Conservation (phyloP, 1,139 yeast genomes). For the Protomyces inundatus region DNA sequence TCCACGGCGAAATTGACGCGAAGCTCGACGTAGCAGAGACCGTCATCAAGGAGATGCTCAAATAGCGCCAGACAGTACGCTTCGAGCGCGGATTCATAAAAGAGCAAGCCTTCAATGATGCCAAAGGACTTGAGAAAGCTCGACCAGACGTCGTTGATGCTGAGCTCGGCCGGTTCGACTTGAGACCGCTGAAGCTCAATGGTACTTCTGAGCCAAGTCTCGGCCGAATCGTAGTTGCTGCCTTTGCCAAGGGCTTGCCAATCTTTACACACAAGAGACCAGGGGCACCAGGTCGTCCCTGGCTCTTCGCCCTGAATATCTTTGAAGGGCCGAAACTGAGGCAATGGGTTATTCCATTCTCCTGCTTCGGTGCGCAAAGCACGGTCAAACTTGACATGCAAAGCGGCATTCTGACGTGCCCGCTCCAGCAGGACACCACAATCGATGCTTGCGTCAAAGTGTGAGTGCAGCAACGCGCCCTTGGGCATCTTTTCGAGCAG, state of each 20-base stretch:
- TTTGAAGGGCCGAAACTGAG: neutral
- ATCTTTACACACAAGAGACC: neutral
- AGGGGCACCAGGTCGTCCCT: neutral
- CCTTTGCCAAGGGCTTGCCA: neutral
- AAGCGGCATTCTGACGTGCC: neutral
- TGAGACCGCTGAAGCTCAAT: neutral
- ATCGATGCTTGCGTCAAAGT: neutral
- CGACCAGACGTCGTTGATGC: neutral
- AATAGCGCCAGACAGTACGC: neutral
- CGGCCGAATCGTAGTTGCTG: neutral
- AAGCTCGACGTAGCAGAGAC: neutral
- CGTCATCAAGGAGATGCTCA: neutral
- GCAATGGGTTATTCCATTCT: neutral
- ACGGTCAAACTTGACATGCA: neutral
- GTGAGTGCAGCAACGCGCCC: conserved; percentile 1
- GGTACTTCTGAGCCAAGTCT: neutral
- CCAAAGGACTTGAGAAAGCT: neutral
- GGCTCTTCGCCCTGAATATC: neutral
- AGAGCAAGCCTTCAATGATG: neutral
- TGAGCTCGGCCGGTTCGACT: neutral
- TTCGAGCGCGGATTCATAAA: neutral
- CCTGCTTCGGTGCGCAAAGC: neutral
- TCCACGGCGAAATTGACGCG: neutral
- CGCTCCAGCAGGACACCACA: neutral
- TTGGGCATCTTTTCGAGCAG: neutral